Conservation (phyloP, 345 rosid species). For the Mallotus nudiflorus region DNA sequence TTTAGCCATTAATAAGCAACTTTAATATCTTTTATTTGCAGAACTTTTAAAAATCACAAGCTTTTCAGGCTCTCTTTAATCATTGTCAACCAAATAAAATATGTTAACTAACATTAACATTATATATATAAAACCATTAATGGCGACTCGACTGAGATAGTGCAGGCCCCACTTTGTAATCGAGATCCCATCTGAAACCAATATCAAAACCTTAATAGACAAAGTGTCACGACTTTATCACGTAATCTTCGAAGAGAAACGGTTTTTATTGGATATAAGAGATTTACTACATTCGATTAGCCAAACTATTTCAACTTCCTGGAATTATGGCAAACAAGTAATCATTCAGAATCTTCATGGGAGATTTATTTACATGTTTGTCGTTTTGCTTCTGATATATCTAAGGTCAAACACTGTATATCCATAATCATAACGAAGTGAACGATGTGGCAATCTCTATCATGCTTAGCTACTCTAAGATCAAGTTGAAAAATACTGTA, state of each 20-base stretch:
- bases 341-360: constrained; percentile 3
- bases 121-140: neutral
- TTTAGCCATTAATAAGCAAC: too few relatives aligned
- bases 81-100: neutral
- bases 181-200: too few relatives aligned
- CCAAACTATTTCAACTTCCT: neutral
- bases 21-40: too few relatives aligned
- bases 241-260: neutral
- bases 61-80: neutral
- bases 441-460: too few relatives aligned
- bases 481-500: too few relatives aligned
- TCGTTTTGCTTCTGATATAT: too few relatives aligned
- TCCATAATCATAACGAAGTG: too few relatives aligned
- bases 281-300: neutral
- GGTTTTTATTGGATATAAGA: neutral
- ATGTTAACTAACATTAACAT: neutral
- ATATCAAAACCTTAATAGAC: neutral
- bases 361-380: neutral
- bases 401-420: too few relatives aligned
- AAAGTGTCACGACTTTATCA: neutral
- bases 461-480: too few relatives aligned
- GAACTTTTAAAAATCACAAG: too few relatives aligned
- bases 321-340: neutral
- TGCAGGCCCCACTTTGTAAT: neutral
- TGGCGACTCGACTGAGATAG: neutral